phyloP scores from a whole-genome alignment of 768 basidiomycete genomes.

The Sutorius australiensis region DNA sequence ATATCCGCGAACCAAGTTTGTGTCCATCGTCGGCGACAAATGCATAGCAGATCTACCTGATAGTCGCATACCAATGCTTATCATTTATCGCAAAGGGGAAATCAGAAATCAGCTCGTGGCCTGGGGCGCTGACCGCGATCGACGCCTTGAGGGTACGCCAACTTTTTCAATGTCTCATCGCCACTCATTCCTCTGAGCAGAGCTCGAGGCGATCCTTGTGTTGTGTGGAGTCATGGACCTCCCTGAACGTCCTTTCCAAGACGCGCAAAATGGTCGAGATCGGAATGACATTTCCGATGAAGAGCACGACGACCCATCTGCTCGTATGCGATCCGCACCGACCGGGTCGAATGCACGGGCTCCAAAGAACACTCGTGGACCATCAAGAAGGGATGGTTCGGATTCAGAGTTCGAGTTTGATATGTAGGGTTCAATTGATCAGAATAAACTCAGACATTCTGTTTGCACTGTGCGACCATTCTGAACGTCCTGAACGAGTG shows the following conservation, averaged over 20 bases:
- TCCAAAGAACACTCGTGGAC: constrained; percentile 53
- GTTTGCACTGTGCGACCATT: not conserved
- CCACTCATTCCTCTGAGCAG: constrained; percentile 33
- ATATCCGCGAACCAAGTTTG: constrained; percentile 91
- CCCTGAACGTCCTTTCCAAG: constrained; percentile 42
- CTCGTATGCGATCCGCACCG: constrained; percentile 53
- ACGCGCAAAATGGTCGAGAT: constrained; percentile 23
- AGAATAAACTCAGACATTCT: not conserved
- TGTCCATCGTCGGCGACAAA: constrained; percentile 91
- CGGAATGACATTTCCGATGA: constrained; percentile 42
- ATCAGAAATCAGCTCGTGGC: constrained; percentile 81
- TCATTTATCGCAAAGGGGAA: constrained; percentile 91
- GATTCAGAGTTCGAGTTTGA: constrained; percentile 81
- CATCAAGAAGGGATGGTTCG: constrained; percentile 56
- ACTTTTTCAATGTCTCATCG: not conserved
- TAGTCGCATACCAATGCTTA: constrained; percentile 82
- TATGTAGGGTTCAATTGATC: constrained; percentile 36
- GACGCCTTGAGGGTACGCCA: constrained; percentile 66
- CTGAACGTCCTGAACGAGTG: not conserved
- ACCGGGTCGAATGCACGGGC: constrained; percentile 52
- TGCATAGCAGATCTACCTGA: constrained; percentile 98
- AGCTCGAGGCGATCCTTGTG: constrained; percentile 68
- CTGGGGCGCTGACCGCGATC: constrained; percentile 78
- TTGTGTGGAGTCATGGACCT: constrained; percentile 62
- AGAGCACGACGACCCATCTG: constrained; percentile 47